Evolutionary conservation across 257 asterid species (phyloP).

Genomic region (Nicotiana obtusifolia): DNA sequence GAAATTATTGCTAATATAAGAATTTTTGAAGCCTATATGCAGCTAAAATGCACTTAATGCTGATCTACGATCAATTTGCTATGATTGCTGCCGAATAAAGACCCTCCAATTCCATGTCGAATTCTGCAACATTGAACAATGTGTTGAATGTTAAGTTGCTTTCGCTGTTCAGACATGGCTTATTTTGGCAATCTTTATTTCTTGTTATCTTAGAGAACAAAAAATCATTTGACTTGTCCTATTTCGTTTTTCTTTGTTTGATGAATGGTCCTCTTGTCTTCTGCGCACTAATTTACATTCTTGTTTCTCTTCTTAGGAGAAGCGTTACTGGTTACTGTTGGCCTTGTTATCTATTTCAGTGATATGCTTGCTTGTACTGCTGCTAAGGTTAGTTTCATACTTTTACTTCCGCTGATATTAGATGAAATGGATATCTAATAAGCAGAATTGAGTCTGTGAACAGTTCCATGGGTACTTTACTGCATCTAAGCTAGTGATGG

Average conservation of each 20-base stretch:
- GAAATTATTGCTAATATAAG: not conserved
- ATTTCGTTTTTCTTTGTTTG: not conserved
- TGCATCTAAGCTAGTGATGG: slow-evolving; percentile 25
- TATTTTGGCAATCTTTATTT: not conserved
- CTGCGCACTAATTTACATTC: not conserved
- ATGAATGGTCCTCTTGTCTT: not conserved
- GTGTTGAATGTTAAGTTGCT: not conserved
- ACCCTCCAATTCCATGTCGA: not conserved
- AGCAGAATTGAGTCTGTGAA: slow-evolving; percentile 19
- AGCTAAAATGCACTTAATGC: not conserved
- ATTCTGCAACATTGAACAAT: not conserved
- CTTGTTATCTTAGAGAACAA: not conserved
- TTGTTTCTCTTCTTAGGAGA: slow-evolving; percentile 67
- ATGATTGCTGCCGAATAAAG: not conserved
- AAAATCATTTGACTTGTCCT: not conserved
- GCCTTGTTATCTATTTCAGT: slow-evolving; percentile 78
- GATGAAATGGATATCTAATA: not conserved
- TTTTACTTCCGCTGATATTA: slow-evolving; percentile 18
- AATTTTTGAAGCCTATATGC: not conserved
- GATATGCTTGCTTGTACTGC: slow-evolving; percentile 68
- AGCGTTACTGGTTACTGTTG: slow-evolving; percentile 78
- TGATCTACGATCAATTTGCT: not conserved
- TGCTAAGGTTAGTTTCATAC: slow-evolving; percentile 51
- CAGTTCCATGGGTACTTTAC: slow-evolving; percentile 46
- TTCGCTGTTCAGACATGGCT: not conserved